Evolutionary conservation across 805 yeast species (phyloP).

Genomic region (Hanseniaspora nectarophila): DNA sequence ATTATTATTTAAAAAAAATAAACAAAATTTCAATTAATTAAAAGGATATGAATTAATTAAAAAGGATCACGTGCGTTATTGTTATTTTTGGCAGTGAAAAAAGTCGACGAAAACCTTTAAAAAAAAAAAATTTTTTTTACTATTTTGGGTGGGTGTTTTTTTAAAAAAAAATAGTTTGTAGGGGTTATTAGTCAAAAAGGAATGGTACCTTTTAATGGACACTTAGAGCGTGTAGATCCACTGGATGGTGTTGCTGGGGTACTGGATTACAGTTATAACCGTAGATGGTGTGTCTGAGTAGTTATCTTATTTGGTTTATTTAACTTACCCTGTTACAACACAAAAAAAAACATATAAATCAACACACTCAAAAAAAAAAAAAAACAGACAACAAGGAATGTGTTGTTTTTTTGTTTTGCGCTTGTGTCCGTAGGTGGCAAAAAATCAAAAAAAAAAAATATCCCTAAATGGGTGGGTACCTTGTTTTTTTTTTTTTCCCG

Average conservation of each 20-base stretch:
- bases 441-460: no score
- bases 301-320: neutral
- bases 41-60: neutral
- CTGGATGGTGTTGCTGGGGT: neutral
- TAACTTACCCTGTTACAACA: neutral
- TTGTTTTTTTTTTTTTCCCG: neutral
- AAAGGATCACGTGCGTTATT: neutral
- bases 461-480: no score
- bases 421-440: no score
- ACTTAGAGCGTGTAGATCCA: neutral
- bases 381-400: no score
- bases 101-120: neutral
- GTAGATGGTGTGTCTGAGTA: neutral
- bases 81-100: neutral
- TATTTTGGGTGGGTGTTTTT: no score
- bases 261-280: neutral
- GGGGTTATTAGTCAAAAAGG: neutral
- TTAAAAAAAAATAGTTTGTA: no score
- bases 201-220: neutral
- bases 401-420: no score
- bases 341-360: no score
- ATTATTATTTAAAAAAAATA: neutral
- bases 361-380: neutral
- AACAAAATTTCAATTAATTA: neutral
- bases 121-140: no score